Conservation (phyloP, 768 basidiomycete species). For the Russula sp. region DNA sequence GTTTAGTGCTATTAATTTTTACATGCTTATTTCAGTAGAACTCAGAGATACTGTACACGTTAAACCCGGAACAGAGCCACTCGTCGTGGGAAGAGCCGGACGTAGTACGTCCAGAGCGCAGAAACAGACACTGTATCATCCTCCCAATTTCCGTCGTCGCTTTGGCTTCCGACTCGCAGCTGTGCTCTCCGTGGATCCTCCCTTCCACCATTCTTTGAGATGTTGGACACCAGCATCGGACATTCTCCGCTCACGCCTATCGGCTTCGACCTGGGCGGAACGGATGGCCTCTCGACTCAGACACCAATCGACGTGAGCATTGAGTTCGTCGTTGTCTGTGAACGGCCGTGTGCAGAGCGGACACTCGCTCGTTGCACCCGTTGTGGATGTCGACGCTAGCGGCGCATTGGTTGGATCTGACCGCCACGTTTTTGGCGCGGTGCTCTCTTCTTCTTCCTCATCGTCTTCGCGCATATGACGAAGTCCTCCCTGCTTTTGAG, state of each 20-base stretch:
- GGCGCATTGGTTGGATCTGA: constrained; percentile 7
- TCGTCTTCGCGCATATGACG: background rate
- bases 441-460: background rate
- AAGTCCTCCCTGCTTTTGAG: background rate
- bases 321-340: constrained; percentile 74
- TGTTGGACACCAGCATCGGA: background rate
- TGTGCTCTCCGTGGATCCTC: background rate
- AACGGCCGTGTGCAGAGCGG: constrained; percentile 68
- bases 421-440: background rate
- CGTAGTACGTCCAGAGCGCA: background rate
- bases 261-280: constrained; percentile 53
- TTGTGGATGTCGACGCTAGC: constrained; percentile 5
- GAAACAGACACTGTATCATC: background rate
- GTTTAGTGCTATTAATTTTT: background rate
- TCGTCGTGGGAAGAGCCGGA: background rate
- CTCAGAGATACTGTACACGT: background rate
- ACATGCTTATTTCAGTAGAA: constrained; percentile 6
- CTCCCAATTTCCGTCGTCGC: constrained; percentile 16
- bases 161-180: constrained; percentile 5
- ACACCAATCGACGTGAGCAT: constrained; percentile 89
- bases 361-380: constrained; percentile 45
- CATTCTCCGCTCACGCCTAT: constrained; percentile 8
- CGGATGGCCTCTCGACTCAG: constrained; percentile 74
- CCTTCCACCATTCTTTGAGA: constrained; percentile 25
- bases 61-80: background rate